Evolutionary conservation across 495 filamentous ascomycete species (phyloP).

Genomic region (Aspergillus sclerotioniger): DNA sequence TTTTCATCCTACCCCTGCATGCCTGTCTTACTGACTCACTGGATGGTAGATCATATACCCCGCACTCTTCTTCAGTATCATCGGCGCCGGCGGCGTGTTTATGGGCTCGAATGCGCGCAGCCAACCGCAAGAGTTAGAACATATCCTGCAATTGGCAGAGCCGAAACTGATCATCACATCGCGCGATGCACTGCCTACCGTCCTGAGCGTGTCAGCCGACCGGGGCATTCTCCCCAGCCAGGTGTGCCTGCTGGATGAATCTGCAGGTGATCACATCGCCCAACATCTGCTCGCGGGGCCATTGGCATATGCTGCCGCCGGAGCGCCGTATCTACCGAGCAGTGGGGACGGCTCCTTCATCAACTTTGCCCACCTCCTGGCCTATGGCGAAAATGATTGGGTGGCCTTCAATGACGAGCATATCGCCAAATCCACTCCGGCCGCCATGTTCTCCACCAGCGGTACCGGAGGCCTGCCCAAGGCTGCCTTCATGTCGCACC

Average conservation of each 20-base stretch:
- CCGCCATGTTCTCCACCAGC: slow-evolving; percentile 54
- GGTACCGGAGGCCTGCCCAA: slow-evolving; percentile 61
- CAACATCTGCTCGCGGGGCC: slow-evolving; percentile 30
- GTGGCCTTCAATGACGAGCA: slow-evolving; percentile 46
- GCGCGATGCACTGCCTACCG: slow-evolving; percentile 40
- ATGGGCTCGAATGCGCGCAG: slow-evolving; percentile 33
- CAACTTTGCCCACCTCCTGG: slow-evolving; percentile 44
- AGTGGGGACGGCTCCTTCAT: slow-evolving; percentile 20
- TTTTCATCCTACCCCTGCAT: neutral
- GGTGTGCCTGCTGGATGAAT: slow-evolving; percentile 51
- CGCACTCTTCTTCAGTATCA: slow-evolving; percentile 45
- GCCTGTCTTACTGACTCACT: slow-evolving; percentile 8
- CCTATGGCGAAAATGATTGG: slow-evolving; percentile 54
- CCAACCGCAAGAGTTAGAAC: slow-evolving; percentile 29
- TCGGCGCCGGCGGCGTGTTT: slow-evolving; percentile 43
- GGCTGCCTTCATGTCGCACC: slow-evolving; percentile 52
- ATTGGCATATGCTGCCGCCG: slow-evolving; percentile 20
- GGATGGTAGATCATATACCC: slow-evolving; percentile 46
- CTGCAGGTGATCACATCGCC: slow-evolving; percentile 33
- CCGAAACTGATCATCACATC: slow-evolving; percentile 38
- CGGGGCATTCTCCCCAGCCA: slow-evolving; percentile 46
- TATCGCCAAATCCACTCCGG: slow-evolving; percentile 46
- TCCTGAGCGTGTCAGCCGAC: slow-evolving; percentile 43
- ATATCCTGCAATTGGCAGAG: slow-evolving; percentile 25
- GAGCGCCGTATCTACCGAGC: slow-evolving; percentile 19